Base-by-base conservation (phyloP, 2,329 filamentous ascomycete genomes). In the Fusarium nematophilum region DNA sequence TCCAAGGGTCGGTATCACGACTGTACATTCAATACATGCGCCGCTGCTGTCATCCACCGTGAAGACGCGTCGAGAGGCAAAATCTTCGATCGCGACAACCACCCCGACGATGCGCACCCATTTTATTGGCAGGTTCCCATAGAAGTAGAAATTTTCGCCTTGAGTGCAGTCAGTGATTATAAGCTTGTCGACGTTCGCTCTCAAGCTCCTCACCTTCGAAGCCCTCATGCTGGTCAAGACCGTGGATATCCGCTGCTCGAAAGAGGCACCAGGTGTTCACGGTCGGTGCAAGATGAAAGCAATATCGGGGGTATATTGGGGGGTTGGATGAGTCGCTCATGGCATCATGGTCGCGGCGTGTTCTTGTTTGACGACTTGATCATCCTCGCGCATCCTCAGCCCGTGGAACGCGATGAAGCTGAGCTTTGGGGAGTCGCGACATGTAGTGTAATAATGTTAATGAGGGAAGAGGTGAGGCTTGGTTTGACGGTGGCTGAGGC, bases 61-160 rank as follows among this genome's bases (percentile, higher is more conserved):
- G 65, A 83, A 86, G 33, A 84, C 74, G 37, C 76, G 78, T 29
- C 77, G 77, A 29, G 74, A 74, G 29, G 67, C 59, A 51, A 78
- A 83, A 17, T 86, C 80, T 60, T 86, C 82, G 29, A 86, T 75
- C 10, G 83, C 85, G 50, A 93, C 87, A 17, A 94, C 82, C 8
- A 92, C 74, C 25, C 91, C 91, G 7, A 87, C 83, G 26, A 93
- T 74, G 58, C 88, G 87, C 47, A 91, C 84, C 85, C 88, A 93
- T 81, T 87, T 86, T 65, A 94, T 86, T 0, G 91, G 91, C 64
- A 93, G 86, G 72, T 93, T 93, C 43, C 81, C 75, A 76, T 87
- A 82, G 73, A 93, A 92, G 70, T 81, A 88, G 27, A 88, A 78
- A 60, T 82, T 77, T 67, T 86, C 82, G 42, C 80, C 80, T 76